Conservation (phyloP, 106 monocot genomes). For the Acanthochlamys bracteata region DNA sequence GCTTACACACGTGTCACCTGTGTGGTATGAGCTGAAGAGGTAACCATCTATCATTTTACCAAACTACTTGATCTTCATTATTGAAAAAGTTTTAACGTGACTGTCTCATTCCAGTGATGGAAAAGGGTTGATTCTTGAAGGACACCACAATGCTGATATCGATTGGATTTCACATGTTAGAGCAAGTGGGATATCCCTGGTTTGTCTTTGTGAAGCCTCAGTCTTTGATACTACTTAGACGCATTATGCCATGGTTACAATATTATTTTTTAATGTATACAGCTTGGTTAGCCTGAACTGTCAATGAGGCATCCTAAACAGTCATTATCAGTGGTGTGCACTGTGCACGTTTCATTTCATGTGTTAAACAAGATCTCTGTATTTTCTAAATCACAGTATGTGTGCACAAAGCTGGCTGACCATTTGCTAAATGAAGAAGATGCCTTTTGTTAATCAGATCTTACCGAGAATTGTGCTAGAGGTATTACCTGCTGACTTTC, state of each 20-base stretch:
- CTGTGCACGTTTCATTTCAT: no score
- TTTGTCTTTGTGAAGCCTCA: slow-evolving; percentile 19
- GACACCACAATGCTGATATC: slow-evolving; percentile 70
- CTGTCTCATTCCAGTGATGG: slow-evolving; percentile 42
- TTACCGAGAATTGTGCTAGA: slow-evolving; percentile 86
- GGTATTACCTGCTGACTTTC: slow-evolving; percentile 51
- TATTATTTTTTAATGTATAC: no score
- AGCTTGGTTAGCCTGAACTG: no score
- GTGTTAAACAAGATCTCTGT: no score
- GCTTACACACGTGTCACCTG: slow-evolving; percentile 86
- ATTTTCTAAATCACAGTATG: no score
- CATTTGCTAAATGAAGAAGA: not conserved
- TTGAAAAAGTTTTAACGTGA: not conserved
- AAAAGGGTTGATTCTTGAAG: slow-evolving; percentile 53
- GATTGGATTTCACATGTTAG: slow-evolving; percentile 64
- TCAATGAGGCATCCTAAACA: no score
- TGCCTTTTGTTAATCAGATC: slow-evolving; percentile 36
- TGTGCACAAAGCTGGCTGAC: no score
- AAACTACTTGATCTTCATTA: not conserved
- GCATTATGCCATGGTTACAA: no score
- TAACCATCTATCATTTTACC: slow-evolving; percentile 12
- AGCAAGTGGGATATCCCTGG: slow-evolving; percentile 44
- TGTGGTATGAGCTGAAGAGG: slow-evolving; percentile 99
- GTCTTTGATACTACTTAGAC: no score
- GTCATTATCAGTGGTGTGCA: no score